These are phyloP conservation scores for Vitis hybrid DNA, from an alignment of 177 flowering plant genomes.

Conservation along the genomic window DNA sequence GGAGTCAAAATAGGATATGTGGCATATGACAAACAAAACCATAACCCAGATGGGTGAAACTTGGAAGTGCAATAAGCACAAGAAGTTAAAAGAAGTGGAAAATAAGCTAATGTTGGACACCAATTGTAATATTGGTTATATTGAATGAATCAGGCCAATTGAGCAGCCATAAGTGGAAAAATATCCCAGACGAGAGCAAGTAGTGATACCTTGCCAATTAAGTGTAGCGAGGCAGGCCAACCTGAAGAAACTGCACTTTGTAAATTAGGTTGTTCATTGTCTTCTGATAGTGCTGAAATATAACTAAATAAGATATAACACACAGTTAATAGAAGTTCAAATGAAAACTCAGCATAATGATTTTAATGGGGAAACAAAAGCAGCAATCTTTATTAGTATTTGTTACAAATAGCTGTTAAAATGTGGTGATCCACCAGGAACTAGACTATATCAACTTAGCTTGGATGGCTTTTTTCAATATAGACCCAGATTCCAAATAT, in stretches of 20 bases:
- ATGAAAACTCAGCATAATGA: neutral
- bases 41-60: neutral
- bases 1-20: too few species aligned
- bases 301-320: slow-evolving; percentile 47
- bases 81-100: neutral
- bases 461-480: too few species aligned
- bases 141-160: neutral
- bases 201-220: slow-evolving; percentile 86
- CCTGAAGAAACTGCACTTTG: slow-evolving; percentile 72
- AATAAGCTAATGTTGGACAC: neutral
- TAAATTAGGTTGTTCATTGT: slow-evolving; percentile 50
- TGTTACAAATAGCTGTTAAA: too few species aligned
- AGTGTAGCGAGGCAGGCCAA: slow-evolving; percentile 95
- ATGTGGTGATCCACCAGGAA: too few species aligned
- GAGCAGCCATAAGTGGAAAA: slow-evolving; percentile 2
- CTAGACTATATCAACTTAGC: too few species aligned
- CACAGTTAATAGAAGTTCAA: neutral
- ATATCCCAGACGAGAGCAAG: too few species aligned
- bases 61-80: neutral
- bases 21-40: neutral
- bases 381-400: too few species aligned
- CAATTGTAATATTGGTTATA: neutral
- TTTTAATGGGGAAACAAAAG: neutral
- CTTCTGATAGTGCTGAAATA: slow-evolving; percentile 73
- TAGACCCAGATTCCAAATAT: too few species aligned